Percentiles rank a stretch among this genome's conserved stretches.
Conservation (phyloP, 495 filamentous ascomycete species). For the Diplogelasinospora grovesii region DNA sequence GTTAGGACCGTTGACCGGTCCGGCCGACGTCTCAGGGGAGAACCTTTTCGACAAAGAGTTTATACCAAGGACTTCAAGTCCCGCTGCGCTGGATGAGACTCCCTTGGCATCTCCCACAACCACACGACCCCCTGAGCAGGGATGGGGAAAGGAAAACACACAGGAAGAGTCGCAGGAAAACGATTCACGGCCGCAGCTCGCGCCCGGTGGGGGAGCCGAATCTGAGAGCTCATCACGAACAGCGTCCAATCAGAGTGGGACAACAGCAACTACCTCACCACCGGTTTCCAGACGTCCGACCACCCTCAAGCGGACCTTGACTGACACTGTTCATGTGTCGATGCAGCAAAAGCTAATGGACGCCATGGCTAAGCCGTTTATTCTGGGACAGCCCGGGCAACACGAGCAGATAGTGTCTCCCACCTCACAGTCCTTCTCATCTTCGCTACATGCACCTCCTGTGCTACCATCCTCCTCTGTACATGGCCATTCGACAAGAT, state of each 20-base stretch:
- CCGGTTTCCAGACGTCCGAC: conserved; percentile 57
- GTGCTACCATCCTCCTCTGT: conserved; percentile 42
- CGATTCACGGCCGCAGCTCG: background rate
- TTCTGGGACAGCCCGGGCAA: conserved; percentile 45
- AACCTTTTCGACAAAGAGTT: conserved; percentile 83
- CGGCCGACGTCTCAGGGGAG: conserved; percentile 54
- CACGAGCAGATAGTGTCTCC: conserved; percentile 36
- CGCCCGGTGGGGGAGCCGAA: conserved; percentile 13
- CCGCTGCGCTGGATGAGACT: conserved; percentile 37
- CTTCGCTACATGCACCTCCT: conserved; percentile 22
- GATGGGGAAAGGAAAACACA: background rate
- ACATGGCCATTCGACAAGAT: conserved; percentile 82
- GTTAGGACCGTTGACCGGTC: conserved; percentile 66
- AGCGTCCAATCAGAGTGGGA: conserved; percentile 48
- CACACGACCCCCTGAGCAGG: conserved; percentile 3
- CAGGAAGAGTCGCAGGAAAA: background rate
- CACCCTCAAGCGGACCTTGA: conserved; percentile 74
- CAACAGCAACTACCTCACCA: conserved; percentile 46
- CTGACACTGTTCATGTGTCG: conserved; percentile 64
- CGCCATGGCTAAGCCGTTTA: conserved; percentile 77
- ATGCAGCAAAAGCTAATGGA: conserved; percentile 84
- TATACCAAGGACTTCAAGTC: conserved; percentile 46
- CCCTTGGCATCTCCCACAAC: conserved; percentile 31
- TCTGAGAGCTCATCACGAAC: conserved; percentile 51
- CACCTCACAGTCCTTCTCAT: conserved; percentile 33